Conservation (phyloP, 75 land plant genomes). For the Selaginella moellendorffii region DNA sequence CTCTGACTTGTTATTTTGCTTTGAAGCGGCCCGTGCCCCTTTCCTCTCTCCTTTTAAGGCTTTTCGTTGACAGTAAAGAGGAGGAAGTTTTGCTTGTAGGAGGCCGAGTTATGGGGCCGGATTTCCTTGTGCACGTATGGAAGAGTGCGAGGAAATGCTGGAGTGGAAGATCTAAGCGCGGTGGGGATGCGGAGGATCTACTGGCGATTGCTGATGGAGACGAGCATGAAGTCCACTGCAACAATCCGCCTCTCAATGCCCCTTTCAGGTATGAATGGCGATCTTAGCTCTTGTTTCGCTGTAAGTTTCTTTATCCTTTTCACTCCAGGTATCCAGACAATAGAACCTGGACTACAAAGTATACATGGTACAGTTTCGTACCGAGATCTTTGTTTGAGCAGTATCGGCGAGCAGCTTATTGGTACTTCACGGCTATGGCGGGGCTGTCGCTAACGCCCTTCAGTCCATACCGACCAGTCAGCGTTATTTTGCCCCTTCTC, state of each 20-base stretch:
- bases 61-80: too few relatives aligned
- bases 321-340: constrained; percentile 2
- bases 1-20: too few relatives aligned
- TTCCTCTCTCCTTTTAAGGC: too few relatives aligned
- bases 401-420: constrained; percentile 5
- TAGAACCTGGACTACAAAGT: constrained; percentile 6
- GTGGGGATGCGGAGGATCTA: not conserved
- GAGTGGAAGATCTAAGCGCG: not conserved
- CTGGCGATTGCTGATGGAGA: not conserved
- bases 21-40: too few relatives aligned
- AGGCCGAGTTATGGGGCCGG: too few relatives aligned
- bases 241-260: not conserved
- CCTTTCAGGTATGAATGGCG: not conserved
- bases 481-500: not conserved
- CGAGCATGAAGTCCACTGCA: constrained; percentile 5
- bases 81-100: too few relatives aligned
- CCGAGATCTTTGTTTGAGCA: constrained; percentile 6
- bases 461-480: not conserved
- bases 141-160: not conserved
- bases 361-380: constrained; percentile 8
- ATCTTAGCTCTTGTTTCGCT: not conserved
- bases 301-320: too few relatives aligned
- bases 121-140: too few relatives aligned
- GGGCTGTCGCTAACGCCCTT: not conserved
- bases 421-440: constrained; percentile 4